phyloP scores from a whole-genome alignment of 768 basidiomycete species.

The Phylloporus arenicola region DNA sequence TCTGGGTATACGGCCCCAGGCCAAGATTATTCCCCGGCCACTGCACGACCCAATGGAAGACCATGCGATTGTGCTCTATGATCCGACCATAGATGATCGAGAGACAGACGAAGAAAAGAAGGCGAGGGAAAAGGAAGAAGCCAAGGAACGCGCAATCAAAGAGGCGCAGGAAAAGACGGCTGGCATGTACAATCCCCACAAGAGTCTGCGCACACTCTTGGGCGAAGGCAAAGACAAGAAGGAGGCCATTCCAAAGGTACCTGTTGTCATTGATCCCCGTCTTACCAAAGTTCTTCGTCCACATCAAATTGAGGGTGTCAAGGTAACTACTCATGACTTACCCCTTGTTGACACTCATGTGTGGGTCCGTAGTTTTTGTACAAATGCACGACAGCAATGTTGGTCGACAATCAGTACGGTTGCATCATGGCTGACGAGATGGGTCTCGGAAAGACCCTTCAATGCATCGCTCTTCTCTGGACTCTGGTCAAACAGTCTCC shows the following conservation, averaged over 20 bases:
- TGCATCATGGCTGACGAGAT: constrained; percentile 99
- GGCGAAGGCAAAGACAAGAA: constrained; percentile 70
- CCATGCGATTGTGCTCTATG: constrained; percentile 95
- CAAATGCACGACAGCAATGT: constrained; percentile 89
- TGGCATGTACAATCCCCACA: constrained; percentile 85
- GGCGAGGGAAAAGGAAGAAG: constrained; percentile 70
- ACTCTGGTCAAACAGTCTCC: constrained; percentile 95
- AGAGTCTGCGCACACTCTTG: constrained; percentile 74
- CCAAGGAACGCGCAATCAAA: constrained; percentile 53
- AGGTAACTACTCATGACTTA: constrained; percentile 46
- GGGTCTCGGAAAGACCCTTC: constrained; percentile 95
- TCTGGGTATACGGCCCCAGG: constrained; percentile 79
- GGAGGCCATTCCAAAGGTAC: constrained; percentile 68
- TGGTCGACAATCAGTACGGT: constrained; percentile 84
- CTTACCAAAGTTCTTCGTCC: constrained; percentile 85
- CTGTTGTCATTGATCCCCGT: constrained; percentile 93
- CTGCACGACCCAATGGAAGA: constrained; percentile 98
- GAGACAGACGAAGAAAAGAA: constrained; percentile 84
- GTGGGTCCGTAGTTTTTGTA: constrained; percentile 75
- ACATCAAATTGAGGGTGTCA: constrained; percentile 98
- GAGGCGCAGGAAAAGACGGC: constrained; percentile 66
- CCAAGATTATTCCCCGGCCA: constrained; percentile 80
- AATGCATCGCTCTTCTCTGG: constrained; percentile 95
- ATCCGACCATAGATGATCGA: constrained; percentile 90
- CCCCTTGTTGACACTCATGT: neutral